These are phyloP conservation scores for Ogataea nitratoaversa DNA, from an alignment of 805 yeast genomes.

Conservation along the genomic window DNA sequence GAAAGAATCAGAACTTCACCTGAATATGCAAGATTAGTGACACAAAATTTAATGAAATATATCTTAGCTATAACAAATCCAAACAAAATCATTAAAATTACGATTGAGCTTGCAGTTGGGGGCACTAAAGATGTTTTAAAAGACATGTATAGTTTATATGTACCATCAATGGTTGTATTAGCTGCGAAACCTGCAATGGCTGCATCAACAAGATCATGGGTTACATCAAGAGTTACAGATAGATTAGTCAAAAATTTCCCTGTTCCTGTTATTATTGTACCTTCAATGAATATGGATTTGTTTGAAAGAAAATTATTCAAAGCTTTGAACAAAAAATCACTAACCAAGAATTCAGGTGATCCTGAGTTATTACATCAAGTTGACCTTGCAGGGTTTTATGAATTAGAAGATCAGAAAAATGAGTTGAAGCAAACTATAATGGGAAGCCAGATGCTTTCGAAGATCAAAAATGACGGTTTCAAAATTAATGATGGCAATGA, in stretches of 20 bases:
- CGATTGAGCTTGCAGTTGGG: constrained; percentile 61
- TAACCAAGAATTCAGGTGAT: constrained; percentile 11
- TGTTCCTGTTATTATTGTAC: constrained; percentile 63
- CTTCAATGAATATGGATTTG: constrained; percentile 52
- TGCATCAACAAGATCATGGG: constrained; percentile 54
- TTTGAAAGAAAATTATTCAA: constrained; percentile 45
- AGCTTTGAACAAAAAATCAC: constrained; percentile 25
- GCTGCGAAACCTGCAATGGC: constrained; percentile 51
- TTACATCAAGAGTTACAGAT: constrained; percentile 58
- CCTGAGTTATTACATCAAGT: constrained; percentile 16
- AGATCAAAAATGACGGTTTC: too few relatives aligned
- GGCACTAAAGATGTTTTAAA: constrained; percentile 50
- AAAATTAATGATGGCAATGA: constrained; percentile 1
- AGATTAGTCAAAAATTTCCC: constrained; percentile 60
- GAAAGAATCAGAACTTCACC: constrained; percentile 40
- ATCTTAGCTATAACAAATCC: constrained; percentile 44
- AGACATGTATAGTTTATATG: constrained; percentile 57
- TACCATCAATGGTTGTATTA: constrained; percentile 54
- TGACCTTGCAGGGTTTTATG: constrained; percentile 25
- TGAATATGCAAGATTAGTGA: constrained; percentile 40
- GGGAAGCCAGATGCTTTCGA: constrained; percentile 11
- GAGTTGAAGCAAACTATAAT: constrained; percentile 11
- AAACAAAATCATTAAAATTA: constrained; percentile 42
- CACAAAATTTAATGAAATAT: constrained; percentile 51
- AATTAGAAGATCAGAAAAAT: constrained; percentile 21